Evolutionary conservation across 306 rosid genomes (phyloP).

Genomic region (Chamaecrista fasciculata): DNA sequence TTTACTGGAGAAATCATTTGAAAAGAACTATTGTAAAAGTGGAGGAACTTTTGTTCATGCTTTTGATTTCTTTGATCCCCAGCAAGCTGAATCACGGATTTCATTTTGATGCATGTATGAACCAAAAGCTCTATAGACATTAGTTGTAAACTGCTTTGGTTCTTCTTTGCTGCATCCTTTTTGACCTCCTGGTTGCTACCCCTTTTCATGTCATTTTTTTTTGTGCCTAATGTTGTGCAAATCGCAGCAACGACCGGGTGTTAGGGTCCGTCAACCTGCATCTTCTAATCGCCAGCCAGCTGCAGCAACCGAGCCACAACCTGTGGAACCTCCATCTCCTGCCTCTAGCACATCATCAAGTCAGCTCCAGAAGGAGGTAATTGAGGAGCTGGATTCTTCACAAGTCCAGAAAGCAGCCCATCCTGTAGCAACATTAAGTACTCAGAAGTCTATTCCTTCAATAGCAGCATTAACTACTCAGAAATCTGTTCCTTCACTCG

Average conservation of each 20-base stretch:
- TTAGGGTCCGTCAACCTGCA: slow-evolving; percentile 44
- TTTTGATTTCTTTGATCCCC: too few species aligned
- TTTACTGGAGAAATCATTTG: too few species aligned
- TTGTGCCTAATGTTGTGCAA: slow-evolving; percentile 21
- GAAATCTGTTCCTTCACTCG: slow-evolving; percentile 43
- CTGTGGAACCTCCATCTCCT: slow-evolving; percentile 65
- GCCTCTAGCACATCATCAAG: slow-evolving; percentile 61
- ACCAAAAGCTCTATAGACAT: not conserved
- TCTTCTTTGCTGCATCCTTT: slow-evolving; percentile 20
- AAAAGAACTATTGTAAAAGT: not conserved
- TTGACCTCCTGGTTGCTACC: not conserved
- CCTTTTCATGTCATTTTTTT: not conserved
- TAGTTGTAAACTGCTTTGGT: slow-evolving; percentile 10
- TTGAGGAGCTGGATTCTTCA: slow-evolving; percentile 55
- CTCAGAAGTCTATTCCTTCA: too few species aligned
- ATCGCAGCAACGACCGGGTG: slow-evolving; percentile 56
- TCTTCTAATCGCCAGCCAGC: slow-evolving; percentile 38
- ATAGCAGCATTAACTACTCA: slow-evolving; percentile 31
- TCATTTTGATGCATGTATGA: not conserved
- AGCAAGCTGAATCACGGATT: not conserved
- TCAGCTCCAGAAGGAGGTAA: slow-evolving; percentile 52
- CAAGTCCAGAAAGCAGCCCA: slow-evolving; percentile 41
- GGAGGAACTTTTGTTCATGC: too few species aligned
- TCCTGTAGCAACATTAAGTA: slow-evolving; percentile 31
- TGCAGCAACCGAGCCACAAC: slow-evolving; percentile 36